Base-by-base conservation (phyloP, 192 early-diverging fungal genomes). In the Coemansia sp. region DNA sequence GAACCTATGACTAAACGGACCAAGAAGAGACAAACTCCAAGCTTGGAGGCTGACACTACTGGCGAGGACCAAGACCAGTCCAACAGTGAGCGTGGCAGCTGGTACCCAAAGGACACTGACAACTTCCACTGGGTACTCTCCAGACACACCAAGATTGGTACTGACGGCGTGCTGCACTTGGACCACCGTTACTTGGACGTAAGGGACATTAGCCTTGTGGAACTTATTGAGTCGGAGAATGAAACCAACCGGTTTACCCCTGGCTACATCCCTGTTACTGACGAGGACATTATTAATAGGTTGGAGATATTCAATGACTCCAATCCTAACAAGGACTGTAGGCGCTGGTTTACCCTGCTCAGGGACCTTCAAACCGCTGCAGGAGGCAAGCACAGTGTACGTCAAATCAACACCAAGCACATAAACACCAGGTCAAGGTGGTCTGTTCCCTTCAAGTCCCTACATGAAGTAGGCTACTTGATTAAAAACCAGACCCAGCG, bases 351-450 rank as follows among this genome's bases (percentile, higher is more conserved):
- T 36, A 29, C 16, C 17, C 57, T 81, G 3, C 60, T 76, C 14
- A 51, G 67, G 1, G 70, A 81, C 60, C 50, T 81, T 3, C 69
- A 73, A 31, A n/a, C 4, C 17, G 74, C 69, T 14, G 69, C 74
- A 6, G 74, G 74, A 46, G 50, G 44, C 67, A 75, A 70, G 67
- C 66, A 81, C 67, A 65, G 57, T 39, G 63, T 76, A 1, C 63
- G 74, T 5, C 78, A 81, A 50, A 75, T 81, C 2, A 81, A 81
- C 67, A 81, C 78, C 66, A 81, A 81, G 66, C 73, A 76, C 44
- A 81, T 81, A 10, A 81, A 81, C 24, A 76, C 78, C 17, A 59
- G 78, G 14, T 81, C 78, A 2, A 54, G 78, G 31, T 81, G 78
- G 78, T 81, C 78, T 16, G 74, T 81, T 2, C 78, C 78, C 6